Conservation (phyloP, 148 eudicot genomes). For the Simmondsia chinensis region DNA sequence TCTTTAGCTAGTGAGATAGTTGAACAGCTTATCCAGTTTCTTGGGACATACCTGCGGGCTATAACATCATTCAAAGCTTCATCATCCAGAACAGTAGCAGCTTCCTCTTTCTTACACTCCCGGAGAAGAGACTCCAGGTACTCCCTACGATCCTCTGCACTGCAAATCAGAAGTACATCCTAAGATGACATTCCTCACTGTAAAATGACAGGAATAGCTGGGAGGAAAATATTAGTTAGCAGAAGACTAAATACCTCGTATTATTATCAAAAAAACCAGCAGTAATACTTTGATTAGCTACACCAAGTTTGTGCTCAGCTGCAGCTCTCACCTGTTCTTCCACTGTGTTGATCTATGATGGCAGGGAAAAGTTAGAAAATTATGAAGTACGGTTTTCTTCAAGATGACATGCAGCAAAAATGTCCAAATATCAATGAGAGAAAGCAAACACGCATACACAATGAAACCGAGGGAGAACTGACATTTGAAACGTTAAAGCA, state of each 20-base stretch:
- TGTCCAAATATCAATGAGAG: too few relatives aligned
- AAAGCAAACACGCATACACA: too few relatives aligned
- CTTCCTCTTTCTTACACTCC: conserved; percentile 97
- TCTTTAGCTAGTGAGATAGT: too few relatives aligned
- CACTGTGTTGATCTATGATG: conserved; percentile 67
- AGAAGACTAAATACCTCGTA: conserved; percentile 50
- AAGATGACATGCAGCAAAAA: too few relatives aligned
- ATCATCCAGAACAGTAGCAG: conserved; percentile 85
- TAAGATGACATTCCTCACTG: neutral
- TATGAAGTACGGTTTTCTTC: too few relatives aligned
- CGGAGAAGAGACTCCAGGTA: conserved; percentile 92
- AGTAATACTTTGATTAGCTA: conserved; percentile 98
- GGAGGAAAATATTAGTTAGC: conserved; percentile 2
- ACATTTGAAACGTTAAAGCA: too few relatives aligned
- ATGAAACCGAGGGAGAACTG: too few relatives aligned
- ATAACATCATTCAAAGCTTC: conserved; percentile 87
- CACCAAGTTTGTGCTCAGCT: conserved; percentile 99
- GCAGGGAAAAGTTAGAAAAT: neutral
- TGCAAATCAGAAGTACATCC: conserved; percentile 16
- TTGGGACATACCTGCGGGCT: conserved; percentile 90
- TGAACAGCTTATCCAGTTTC: too few relatives aligned
- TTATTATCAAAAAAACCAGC: conserved; percentile 99
- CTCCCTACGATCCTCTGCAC: conserved; percentile 98
- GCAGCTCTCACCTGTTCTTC: conserved; percentile 99
- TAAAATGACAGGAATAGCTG: neutral